phyloP scores from a whole-genome alignment of 2,329 filamentous ascomycete species.

The Calonectria fujianensis region DNA sequence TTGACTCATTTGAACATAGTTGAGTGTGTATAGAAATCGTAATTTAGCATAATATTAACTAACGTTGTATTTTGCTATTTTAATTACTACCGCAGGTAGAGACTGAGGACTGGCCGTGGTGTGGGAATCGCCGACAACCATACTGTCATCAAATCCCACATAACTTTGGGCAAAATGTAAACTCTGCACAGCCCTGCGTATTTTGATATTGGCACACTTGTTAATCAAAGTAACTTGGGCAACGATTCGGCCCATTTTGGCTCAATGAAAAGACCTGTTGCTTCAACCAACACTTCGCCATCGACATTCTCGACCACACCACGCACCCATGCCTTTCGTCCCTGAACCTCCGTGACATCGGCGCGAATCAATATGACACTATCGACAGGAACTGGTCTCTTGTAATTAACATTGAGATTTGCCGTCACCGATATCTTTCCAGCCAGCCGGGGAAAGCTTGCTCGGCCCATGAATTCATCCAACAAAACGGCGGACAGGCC shows the following conservation, averaged over 20 bases:
- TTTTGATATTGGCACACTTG: no score
- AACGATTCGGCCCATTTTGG: neutral
- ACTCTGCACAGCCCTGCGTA: no score
- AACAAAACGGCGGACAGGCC: conserved; percentile 5
- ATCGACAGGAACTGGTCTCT: neutral
- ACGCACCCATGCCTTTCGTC: conserved; percentile 7
- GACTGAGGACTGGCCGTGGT: no score
- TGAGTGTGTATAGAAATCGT: no score
- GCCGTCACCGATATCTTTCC: conserved; percentile 17
- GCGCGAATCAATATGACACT: neutral
- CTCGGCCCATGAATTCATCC: conserved; percentile 13
- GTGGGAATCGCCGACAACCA: no score
- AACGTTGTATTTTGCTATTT: no score
- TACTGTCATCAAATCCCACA: no score
- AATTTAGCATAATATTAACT: no score
- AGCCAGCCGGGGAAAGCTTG: neutral
- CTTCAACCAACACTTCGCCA: conserved; percentile 7
- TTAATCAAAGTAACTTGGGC: neutral
- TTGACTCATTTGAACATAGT: no score
- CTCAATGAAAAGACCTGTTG: conserved; percentile 13
- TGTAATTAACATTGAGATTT: conserved; percentile 15
- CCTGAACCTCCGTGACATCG: conserved; percentile 2
- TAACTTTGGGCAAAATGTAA: no score
- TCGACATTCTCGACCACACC: conserved; percentile 1
- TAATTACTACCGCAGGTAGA: no score